Conservation (phyloP, 768 basidiomycete genomes). For the Calocybe indica region DNA sequence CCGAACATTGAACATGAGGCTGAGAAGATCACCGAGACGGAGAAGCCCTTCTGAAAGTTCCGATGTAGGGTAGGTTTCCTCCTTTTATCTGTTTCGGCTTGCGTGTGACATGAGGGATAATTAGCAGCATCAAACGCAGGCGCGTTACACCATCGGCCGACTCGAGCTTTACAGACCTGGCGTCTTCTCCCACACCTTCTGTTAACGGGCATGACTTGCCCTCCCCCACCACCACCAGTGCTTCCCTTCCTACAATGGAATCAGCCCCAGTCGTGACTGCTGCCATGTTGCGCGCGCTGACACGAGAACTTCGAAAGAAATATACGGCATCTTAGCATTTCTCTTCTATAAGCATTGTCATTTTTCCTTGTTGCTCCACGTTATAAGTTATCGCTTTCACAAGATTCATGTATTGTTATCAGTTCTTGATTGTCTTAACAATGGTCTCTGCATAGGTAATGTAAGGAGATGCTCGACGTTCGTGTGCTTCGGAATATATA, state of each 20-base stretch:
- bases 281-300: slow-evolving; percentile 60
- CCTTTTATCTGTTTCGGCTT: not conserved
- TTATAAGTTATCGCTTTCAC: too few species aligned
- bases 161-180: slow-evolving; percentile 37
- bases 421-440: too few species aligned
- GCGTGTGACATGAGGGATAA: not conserved
- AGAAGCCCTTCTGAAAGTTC: slow-evolving; percentile 17
- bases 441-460: too few species aligned
- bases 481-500: too few species aligned
- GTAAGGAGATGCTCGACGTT: too few species aligned
- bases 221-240: slow-evolving; percentile 40
- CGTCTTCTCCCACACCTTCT: slow-evolving; percentile 25
- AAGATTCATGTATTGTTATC: too few species aligned
- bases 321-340: slow-evolving; percentile 20
- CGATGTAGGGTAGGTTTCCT: not conserved
- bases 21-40: slow-evolving; percentile 42
- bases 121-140: too few species aligned
- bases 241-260: slow-evolving; percentile 29
- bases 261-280: slow-evolving; percentile 39
- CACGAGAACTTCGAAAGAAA: slow-evolving; percentile 46
- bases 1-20: slow-evolving; percentile 30
- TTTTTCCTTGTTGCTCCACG: too few species aligned
- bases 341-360: too few species aligned
- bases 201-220: slow-evolving; percentile 32
- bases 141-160: slow-evolving; percentile 7